These are phyloP conservation scores for Trichoderma sp. DNA, from an alignment of 2,329 filamentous ascomycete genomes.

Conservation along the genomic window DNA sequence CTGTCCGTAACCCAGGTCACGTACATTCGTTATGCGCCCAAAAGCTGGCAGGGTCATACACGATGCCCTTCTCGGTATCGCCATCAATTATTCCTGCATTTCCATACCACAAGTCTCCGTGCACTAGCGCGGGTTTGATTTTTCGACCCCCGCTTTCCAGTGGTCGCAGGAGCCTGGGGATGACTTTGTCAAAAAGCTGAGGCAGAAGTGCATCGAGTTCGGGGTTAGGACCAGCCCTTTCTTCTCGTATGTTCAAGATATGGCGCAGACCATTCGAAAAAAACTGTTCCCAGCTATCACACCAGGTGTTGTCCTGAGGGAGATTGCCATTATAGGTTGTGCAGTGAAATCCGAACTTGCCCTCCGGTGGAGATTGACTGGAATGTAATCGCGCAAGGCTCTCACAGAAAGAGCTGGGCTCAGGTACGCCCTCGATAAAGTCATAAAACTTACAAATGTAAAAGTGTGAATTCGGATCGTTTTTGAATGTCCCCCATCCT, in stretches of 20 bases:
- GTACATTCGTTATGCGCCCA: constrained; percentile 46
- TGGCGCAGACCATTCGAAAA: constrained; percentile 38
- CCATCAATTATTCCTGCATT: constrained; percentile 39
- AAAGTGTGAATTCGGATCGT: neutral
- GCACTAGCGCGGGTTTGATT: constrained; percentile 47
- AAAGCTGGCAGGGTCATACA: constrained; percentile 46
- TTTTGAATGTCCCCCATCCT: neutral
- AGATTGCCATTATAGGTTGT: constrained; percentile 39
- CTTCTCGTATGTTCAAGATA: constrained; percentile 35
- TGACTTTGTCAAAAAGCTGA: constrained; percentile 44
- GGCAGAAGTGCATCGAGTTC: constrained; percentile 36
- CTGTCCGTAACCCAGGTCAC: neutral
- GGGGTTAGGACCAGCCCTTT: constrained; percentile 33
- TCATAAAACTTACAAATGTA: constrained; percentile 17
- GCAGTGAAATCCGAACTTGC: constrained; percentile 42
- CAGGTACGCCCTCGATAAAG: constrained; percentile 5
- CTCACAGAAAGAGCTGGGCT: constrained; percentile 8
- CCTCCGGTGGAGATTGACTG: constrained; percentile 33
- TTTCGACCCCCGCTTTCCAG: constrained; percentile 44
- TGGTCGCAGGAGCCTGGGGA: constrained; percentile 48
- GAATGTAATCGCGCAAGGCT: constrained; percentile 2
- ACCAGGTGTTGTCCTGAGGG: constrained; percentile 37
- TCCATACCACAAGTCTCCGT: constrained; percentile 48
- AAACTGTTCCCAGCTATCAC: constrained; percentile 43
- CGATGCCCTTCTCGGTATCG: constrained; percentile 34